These are phyloP conservation scores for Entomophthora muscae DNA, from an alignment of 371 early-diverging fungal species.

Conservation along the genomic window DNA sequence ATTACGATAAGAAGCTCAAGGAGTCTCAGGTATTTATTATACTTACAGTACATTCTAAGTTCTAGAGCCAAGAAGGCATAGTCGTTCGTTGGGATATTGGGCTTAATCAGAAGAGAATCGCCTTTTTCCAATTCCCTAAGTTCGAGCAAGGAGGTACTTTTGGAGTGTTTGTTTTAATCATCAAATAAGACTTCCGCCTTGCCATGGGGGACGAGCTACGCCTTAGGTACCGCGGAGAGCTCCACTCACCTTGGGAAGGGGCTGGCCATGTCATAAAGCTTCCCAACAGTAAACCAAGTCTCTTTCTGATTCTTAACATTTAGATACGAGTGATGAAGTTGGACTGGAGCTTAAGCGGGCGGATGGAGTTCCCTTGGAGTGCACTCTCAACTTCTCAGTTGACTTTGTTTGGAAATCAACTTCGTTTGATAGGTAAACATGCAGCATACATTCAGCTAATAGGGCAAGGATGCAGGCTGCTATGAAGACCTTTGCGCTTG, in stretches of 20 bases:
- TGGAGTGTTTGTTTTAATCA: too few relatives aligned
- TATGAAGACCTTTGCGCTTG: slow-evolving; percentile 88
- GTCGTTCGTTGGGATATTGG: slow-evolving; percentile 95
- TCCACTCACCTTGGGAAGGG: slow-evolving; percentile 72
- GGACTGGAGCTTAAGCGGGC: slow-evolving; percentile 57
- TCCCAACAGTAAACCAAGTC: slow-evolving; percentile 53
- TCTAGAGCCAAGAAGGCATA: slow-evolving; percentile 85
- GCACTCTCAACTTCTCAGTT: slow-evolving; percentile 88
- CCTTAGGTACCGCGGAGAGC: slow-evolving; percentile 72
- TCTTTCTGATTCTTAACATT: background rate
- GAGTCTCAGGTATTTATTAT: slow-evolving; percentile 76
- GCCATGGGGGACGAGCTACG: slow-evolving; percentile 93
- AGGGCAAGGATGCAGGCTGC: slow-evolving; percentile 81
- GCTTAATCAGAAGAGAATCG: slow-evolving; percentile 80
- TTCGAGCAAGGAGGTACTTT: slow-evolving; percentile 53
- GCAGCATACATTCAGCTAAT: slow-evolving; percentile 20
- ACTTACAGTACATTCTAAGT: too few relatives aligned
- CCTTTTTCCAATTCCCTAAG: slow-evolving; percentile 84
- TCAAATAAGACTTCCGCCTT: slow-evolving; percentile 57
- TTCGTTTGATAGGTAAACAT: slow-evolving; percentile 85
- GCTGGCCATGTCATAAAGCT: slow-evolving; percentile 89
- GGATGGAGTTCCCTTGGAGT: slow-evolving; percentile 57
- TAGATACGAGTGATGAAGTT: slow-evolving; percentile 82
- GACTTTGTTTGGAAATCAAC: slow-evolving; percentile 98
- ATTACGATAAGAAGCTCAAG: slow-evolving; percentile 85